Evolutionary conservation across 352 stramenopile genomes (phyloP), one percentile per base, ranked within the genome.

Genomic region (Globisporangium alternatum): DNA sequence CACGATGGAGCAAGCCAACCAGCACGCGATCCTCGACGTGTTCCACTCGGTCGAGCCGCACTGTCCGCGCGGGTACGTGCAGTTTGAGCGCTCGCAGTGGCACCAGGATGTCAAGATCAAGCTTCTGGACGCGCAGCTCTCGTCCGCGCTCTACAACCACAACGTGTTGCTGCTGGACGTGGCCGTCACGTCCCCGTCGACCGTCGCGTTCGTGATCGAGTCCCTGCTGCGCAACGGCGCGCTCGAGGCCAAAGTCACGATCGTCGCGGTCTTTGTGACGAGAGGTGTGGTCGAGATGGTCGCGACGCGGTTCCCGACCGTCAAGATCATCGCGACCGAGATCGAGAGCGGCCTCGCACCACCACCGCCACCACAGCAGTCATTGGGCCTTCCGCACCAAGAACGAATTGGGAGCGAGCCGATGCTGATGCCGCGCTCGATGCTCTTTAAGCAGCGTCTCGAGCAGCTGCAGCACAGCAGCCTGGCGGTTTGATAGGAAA

Each of bases 41-140:
- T 79, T 77, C 55, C 67, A 67, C 35, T 60, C 57, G 3, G 48
- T 80, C 37, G 64, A 80, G 49, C 72, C 72, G 0, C 62, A 77
- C 22, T 55, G 70, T 3, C 70, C 72, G 15, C 68, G 45, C 30
- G 67, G 70, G 47, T 48, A 41, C 13, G 68, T 79, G 28, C 48
- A 72, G 17, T 52, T 70, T n/a, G 61, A 58, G 44, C 57, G 45
- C 5, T 65, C 43, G 54, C 60, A 66, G 37, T 66, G 60, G 60
- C 60, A 66, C 51, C 60, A 66, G 28, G 60, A 66, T 39, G 60
- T 66, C 37, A 66, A 66, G 51, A 66, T 66, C 39, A 66, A 66
- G 39, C 49, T 66, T 2, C 37, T 66, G 28, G 60, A 60, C 49
- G 22, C 51, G 39, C 60, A 66, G 60, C 60, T 66, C 19, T 59